phyloP scores from a whole-genome alignment of 805 yeast genomes.

The Debaryomyces hansenii region DNA sequence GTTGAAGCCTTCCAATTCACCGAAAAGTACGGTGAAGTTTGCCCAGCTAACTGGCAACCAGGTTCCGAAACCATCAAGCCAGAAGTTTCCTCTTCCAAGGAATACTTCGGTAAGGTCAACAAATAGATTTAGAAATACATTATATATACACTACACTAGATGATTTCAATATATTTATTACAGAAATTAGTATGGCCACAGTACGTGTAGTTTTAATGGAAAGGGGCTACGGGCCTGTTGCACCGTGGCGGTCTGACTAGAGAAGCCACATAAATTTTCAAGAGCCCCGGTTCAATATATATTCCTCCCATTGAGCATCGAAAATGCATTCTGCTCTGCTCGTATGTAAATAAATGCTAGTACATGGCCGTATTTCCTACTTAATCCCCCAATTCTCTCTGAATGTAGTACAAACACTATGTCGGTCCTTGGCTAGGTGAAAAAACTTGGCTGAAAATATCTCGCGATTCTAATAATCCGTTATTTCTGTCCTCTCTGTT shows the following conservation, averaged over 20 bases:
- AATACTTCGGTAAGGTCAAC: conserved; percentile 90
- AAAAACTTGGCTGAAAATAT: not conserved
- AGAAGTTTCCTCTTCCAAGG: conserved; percentile 85
- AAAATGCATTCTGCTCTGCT: too few species aligned
- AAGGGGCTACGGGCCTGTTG: too few species aligned
- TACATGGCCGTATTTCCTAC: too few species aligned
- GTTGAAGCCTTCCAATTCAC: conserved; percentile 99
- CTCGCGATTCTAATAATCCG: not conserved
- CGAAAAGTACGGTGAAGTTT: conserved; percentile 98
- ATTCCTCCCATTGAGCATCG: too few species aligned
- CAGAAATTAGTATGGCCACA: conserved; percentile 45
- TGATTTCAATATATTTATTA: conserved; percentile 57
- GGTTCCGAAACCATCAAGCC: conserved; percentile 83
- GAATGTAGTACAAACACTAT: too few species aligned
- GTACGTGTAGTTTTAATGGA: too few species aligned
- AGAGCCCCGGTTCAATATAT: too few species aligned
- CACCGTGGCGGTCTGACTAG: too few species aligned
- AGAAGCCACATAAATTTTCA: too few species aligned
- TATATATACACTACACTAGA: conserved; percentile 48
- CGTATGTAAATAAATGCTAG: too few species aligned
- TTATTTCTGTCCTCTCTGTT: not conserved
- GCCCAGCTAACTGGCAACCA: conserved; percentile 96
- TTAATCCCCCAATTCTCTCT: too few species aligned
- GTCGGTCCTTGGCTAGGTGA: too few species aligned
- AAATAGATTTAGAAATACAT: conserved; percentile 33